Evolutionary conservation across 257 asterid species (phyloP).

Genomic region (Solanum ossicruentum): DNA sequence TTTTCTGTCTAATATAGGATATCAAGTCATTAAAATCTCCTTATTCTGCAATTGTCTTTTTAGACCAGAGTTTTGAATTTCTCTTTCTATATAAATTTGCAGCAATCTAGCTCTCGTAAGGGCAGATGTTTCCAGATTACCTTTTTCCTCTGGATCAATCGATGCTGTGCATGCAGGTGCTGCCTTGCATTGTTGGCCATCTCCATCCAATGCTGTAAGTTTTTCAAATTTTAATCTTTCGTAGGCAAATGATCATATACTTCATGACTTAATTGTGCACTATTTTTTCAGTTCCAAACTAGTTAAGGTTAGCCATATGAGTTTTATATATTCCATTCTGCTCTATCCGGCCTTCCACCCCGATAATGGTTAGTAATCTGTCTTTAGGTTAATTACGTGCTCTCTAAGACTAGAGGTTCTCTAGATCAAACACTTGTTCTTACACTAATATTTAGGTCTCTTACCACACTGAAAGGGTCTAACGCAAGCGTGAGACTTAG

Average conservation of each 20-base stretch:
- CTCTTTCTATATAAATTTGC: constrained; percentile 4
- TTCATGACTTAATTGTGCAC: background rate
- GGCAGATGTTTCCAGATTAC: constrained; percentile 93
- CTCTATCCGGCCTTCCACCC: background rate
- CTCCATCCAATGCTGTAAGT: constrained; percentile 89
- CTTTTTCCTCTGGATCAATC: constrained; percentile 72
- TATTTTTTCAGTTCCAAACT: background rate
- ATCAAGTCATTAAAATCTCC: background rate
- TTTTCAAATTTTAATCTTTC: background rate
- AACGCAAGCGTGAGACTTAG: background rate
- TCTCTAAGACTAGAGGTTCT: background rate
- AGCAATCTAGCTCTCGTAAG: constrained; percentile 88
- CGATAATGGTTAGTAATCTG: background rate
- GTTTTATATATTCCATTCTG: background rate
- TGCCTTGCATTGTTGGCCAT: constrained; percentile 98
- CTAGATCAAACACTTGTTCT: background rate
- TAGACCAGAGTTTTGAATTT: background rate
- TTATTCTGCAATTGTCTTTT: background rate
- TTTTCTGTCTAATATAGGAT: background rate
- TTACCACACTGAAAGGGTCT: background rate
- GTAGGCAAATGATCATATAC: background rate
- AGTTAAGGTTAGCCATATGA: background rate
- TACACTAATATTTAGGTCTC: background rate
- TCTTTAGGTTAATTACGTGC: background rate
- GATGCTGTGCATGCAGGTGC: constrained; percentile 99